phyloP scores from a whole-genome alignment of 2,329 filamentous ascomycete species.

The Penicillium brasilianum region DNA sequence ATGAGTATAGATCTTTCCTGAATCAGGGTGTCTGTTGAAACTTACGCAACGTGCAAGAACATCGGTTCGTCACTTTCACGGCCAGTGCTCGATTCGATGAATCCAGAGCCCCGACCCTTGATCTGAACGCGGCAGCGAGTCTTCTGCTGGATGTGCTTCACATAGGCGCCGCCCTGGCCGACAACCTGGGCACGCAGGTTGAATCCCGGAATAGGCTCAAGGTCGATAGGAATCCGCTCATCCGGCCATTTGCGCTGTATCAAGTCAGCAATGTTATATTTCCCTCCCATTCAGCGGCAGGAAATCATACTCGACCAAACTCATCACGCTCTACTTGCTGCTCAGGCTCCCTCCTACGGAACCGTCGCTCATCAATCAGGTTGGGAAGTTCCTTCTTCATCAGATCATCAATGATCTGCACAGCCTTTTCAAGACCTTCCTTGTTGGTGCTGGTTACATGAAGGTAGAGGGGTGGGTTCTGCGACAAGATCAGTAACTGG shows the following conservation, averaged over 20 bases:
- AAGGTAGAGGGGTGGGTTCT: constrained; percentile 93
- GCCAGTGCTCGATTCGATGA: constrained; percentile 86
- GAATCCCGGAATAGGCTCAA: constrained; percentile 92
- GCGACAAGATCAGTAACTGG: constrained; percentile 4
- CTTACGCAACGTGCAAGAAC: constrained; percentile 90
- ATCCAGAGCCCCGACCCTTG: constrained; percentile 94
- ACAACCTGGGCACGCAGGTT: constrained; percentile 96
- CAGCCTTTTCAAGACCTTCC: constrained; percentile 85
- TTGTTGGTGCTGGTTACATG: constrained; percentile 94
- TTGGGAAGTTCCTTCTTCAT: constrained; percentile 97
- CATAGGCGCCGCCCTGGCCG: constrained; percentile 89
- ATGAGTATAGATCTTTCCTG: constrained; percentile 14
- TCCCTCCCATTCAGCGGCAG: not conserved
- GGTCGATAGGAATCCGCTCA: constrained; percentile 86
- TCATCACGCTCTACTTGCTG: constrained; percentile 84
- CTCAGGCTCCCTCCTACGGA: constrained; percentile 80
- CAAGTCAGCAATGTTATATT: constrained; percentile 24
- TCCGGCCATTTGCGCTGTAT: constrained; percentile 96
- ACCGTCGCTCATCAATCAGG: constrained; percentile 90
- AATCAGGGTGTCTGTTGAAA: not conserved
- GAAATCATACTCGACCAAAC: constrained; percentile 72
- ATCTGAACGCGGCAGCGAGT: constrained; percentile 97
- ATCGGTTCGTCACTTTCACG: constrained; percentile 93
- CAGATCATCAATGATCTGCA: constrained; percentile 87
- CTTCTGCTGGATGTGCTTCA: constrained; percentile 97